A percentile compares a stretch with the other conserved stretches of the same genome.
These are phyloP conservation scores for Epichloe amarillans DNA, from an alignment of 2,329 filamentous ascomycete species.

Conservation along the genomic window DNA sequence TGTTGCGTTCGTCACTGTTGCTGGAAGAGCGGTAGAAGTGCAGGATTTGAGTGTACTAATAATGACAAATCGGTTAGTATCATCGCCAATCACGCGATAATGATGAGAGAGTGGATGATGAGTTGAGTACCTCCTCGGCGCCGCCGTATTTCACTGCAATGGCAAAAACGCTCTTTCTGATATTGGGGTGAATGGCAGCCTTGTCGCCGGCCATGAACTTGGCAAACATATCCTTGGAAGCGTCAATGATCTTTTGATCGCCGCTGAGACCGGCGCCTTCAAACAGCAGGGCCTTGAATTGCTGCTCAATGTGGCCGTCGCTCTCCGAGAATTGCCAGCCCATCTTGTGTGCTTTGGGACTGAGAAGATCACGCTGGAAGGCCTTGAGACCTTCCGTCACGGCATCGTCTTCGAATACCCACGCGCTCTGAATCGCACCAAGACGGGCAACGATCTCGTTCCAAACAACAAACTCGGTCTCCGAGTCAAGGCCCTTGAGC, in stretches of 20 bases:
- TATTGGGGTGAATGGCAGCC: constrained; percentile 79
- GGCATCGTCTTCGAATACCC: constrained; percentile 63
- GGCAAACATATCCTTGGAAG: constrained; percentile 80
- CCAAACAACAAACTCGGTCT: constrained; percentile 89
- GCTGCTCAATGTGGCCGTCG: constrained; percentile 82
- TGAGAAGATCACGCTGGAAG: constrained; percentile 69
- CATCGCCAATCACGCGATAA: background rate
- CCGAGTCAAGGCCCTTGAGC: constrained; percentile 69
- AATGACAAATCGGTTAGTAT: background rate
- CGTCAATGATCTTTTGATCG: constrained; percentile 63
- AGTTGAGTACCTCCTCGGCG: constrained; percentile 53
- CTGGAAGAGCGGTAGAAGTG: constrained; percentile 62
- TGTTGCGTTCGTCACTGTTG: constrained; percentile 74
- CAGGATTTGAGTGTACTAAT: constrained; percentile 60
- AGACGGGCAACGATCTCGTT: constrained; percentile 77
- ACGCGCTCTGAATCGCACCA: constrained; percentile 65
- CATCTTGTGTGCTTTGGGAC: constrained; percentile 68
- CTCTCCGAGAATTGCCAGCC: constrained; percentile 79
- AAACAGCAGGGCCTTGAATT: constrained; percentile 90
- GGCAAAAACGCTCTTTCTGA: constrained; percentile 73
- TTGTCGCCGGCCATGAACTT: constrained; percentile 71
- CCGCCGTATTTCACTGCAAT: constrained; percentile 77
- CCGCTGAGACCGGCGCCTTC: constrained; percentile 68
- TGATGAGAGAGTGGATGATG: background rate
- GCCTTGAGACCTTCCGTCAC: constrained; percentile 63